phyloP scores from a whole-genome alignment of 371 early-diverging fungal genomes.

The Mucor indicus region DNA sequence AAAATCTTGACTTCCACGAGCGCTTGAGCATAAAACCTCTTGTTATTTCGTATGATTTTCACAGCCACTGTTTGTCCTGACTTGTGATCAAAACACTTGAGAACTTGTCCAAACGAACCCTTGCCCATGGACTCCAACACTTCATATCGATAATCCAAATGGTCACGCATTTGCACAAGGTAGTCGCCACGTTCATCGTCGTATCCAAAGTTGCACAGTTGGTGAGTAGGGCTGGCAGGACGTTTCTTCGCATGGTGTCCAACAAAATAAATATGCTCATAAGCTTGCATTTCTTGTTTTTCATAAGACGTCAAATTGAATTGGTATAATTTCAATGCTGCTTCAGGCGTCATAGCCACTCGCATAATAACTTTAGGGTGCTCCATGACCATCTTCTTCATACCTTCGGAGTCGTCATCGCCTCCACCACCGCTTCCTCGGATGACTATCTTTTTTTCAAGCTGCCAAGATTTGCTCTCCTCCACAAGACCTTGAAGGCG shows the following conservation, averaged over 20 bases:
- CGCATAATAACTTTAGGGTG: slow-evolving; percentile 23
- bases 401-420: not conserved
- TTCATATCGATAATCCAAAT: slow-evolving; percentile 82
- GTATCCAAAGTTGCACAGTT: slow-evolving; percentile 67
- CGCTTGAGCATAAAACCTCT: slow-evolving; percentile 85
- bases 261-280: slow-evolving; percentile 79
- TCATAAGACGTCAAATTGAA: slow-evolving; percentile 74
- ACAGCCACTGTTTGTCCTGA: slow-evolving; percentile 76
- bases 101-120: slow-evolving; percentile 92
- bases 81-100: slow-evolving; percentile 80
- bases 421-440: slow-evolving; percentile 21
- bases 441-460: slow-evolving; percentile 15
- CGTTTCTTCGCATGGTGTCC: slow-evolving; percentile 70
- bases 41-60: slow-evolving; percentile 89
- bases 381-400: not conserved
- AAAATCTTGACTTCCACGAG: slow-evolving; percentile 84
- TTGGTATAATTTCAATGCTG: slow-evolving; percentile 61
- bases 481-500: slow-evolving; percentile 26
- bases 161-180: slow-evolving; percentile 70
- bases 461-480: slow-evolving; percentile 21
- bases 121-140: slow-evolving; percentile 79
- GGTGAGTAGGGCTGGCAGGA: slow-evolving; percentile 42
- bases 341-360: slow-evolving; percentile 44
- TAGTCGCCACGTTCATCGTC: slow-evolving; percentile 88
- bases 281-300: slow-evolving; percentile 79